These are phyloP conservation scores for Claviceps purpurea DNA, from an alignment of 2,329 filamentous ascomycete genomes.

Conservation along the genomic window DNA sequence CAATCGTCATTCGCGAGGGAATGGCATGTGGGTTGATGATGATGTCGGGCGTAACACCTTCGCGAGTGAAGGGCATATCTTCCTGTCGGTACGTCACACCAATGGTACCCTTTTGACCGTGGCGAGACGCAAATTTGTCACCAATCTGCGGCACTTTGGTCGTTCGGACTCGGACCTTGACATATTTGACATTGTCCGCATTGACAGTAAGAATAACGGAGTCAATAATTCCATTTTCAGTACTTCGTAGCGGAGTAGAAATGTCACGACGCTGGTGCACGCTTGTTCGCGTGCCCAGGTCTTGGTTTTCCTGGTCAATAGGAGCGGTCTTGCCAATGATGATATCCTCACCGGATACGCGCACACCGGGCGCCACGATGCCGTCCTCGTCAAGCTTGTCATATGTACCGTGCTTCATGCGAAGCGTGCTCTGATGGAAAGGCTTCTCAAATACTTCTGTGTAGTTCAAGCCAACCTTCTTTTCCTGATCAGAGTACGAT, in stretches of 20 bases:
- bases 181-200: slow-evolving; percentile 84
- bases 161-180: slow-evolving; percentile 93
- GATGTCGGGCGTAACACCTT: slow-evolving; percentile 85
- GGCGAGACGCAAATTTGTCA: slow-evolving; percentile 97
- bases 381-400: slow-evolving; percentile 97
- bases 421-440: slow-evolving; percentile 72
- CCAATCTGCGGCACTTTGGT: slow-evolving; percentile 98
- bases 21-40: slow-evolving; percentile 99
- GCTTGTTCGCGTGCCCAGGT: slow-evolving; percentile 82
- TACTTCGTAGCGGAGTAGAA: slow-evolving; percentile 85
- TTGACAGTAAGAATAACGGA: slow-evolving; percentile 90
- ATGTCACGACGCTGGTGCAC: slow-evolving; percentile 89
- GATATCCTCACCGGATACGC: slow-evolving; percentile 94
- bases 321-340: slow-evolving; percentile 98
- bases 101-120: slow-evolving; percentile 98
- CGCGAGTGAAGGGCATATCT: slow-evolving; percentile 94
- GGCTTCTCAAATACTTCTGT: slow-evolving; percentile 95
- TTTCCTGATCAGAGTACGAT: slow-evolving; percentile 93
- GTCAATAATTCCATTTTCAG: slow-evolving; percentile 93
- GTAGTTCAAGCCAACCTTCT: slow-evolving; percentile 84
- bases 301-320: slow-evolving; percentile 81
- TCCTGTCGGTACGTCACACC: slow-evolving; percentile 96
- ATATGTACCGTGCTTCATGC: slow-evolving; percentile 88
- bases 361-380: slow-evolving; percentile 82
- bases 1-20: slow-evolving; percentile 99